Conservation (phyloP, 495 filamentous ascomycete genomes). For the Annulohypoxylon maeteangense region DNA sequence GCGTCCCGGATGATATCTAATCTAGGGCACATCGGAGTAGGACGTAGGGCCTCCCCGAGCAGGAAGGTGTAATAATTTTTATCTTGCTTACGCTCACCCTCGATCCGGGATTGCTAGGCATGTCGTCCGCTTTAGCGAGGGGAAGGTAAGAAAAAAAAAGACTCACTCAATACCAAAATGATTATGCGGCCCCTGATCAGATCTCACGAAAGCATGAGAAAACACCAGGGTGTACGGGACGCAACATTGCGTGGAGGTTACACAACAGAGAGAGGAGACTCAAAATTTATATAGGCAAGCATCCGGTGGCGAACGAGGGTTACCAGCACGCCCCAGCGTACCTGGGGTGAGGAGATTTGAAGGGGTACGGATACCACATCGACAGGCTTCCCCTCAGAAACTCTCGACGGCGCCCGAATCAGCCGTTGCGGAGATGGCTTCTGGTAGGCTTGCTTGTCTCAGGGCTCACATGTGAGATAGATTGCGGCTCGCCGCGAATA, state of each 20-base stretch:
- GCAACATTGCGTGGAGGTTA: constrained; percentile 32
- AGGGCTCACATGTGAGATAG: constrained; percentile 32
- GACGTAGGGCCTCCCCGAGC: background rate
- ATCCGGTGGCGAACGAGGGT: constrained; percentile 36
- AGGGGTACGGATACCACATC: constrained; percentile 34
- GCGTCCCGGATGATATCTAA: constrained; percentile 9
- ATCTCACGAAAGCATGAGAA: background rate
- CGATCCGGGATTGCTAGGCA: background rate
- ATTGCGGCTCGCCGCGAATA: constrained; percentile 39
- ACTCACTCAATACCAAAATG: background rate
- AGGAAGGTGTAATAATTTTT: background rate
- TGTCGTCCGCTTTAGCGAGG: background rate
- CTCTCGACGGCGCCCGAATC: constrained; percentile 25
- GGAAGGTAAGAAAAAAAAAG: background rate
- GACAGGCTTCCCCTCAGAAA: constrained; percentile 44
- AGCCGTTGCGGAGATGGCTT: constrained; percentile 28
- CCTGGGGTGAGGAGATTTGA: constrained; percentile 26
- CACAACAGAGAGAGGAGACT: constrained; percentile 28
- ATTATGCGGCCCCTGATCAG: constrained; percentile 3
- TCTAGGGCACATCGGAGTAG: background rate
- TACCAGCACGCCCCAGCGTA: constrained; percentile 11
- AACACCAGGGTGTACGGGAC: constrained; percentile 17
- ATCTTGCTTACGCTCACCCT: background rate
- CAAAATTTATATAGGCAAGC: constrained; percentile 30
- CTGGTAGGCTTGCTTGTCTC: constrained; percentile 19